Conservation (phyloP, 2,329 filamentous ascomycete genomes). For the Dothidotthia symphoricarpi region DNA sequence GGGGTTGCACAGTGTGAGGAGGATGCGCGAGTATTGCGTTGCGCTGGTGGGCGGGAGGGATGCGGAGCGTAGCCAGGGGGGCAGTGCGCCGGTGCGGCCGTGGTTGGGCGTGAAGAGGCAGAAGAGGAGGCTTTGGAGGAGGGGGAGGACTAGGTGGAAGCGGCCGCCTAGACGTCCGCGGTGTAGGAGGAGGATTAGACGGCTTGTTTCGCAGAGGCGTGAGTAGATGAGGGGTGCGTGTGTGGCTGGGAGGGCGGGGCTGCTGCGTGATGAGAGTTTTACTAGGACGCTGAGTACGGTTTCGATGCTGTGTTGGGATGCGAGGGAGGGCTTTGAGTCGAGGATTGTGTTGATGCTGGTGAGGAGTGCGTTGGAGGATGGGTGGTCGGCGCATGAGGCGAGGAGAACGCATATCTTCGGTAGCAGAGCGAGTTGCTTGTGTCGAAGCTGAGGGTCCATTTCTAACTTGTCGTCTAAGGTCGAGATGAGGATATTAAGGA, state of each 20-base stretch:
- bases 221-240: slow-evolving; percentile 49
- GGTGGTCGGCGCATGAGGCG: slow-evolving; percentile 54
- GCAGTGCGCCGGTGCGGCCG: slow-evolving; percentile 24
- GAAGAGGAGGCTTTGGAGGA: slow-evolving; percentile 55
- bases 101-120: slow-evolving; percentile 54
- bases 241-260: slow-evolving; percentile 25
- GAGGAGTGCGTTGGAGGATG: slow-evolving; percentile 50
- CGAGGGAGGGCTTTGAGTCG: slow-evolving; percentile 37
- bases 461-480: slow-evolving; percentile 28
- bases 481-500: slow-evolving; percentile 29
- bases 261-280: slow-evolving; percentile 34
- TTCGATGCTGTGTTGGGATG: slow-evolving; percentile 48
- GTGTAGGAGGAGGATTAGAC: slow-evolving; percentile 56
- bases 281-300: slow-evolving; percentile 40
- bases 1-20: slow-evolving; percentile 62
- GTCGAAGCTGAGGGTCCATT: slow-evolving; percentile 20
- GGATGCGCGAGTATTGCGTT: slow-evolving; percentile 53
- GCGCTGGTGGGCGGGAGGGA: slow-evolving; percentile 47
- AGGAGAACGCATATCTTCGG: slow-evolving; percentile 26
- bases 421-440: slow-evolving; percentile 30
- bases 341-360: slow-evolving; percentile 52
- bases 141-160: slow-evolving; percentile 57
- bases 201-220: slow-evolving; percentile 55
- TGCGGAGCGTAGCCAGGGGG: slow-evolving; percentile 32
- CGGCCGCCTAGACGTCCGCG: slow-evolving; percentile 59